Evolutionary conservation across 164 flowering plant species (phyloP).

Genomic region (Litsea cubeba): DNA sequence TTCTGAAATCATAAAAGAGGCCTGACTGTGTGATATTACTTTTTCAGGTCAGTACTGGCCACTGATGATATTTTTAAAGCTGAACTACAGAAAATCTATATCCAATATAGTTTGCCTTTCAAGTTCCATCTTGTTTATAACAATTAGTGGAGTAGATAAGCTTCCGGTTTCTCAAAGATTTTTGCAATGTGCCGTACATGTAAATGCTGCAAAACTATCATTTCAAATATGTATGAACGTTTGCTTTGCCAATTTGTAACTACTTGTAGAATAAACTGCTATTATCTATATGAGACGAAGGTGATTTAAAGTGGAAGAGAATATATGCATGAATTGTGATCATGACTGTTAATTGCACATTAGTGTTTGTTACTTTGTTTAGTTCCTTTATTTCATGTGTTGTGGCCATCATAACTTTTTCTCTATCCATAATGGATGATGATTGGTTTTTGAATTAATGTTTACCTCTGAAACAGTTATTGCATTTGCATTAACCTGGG

Average conservation of each 20-base stretch:
- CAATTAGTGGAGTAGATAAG: not conserved
- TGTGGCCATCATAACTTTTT: not conserved
- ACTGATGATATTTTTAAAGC: too few species aligned
- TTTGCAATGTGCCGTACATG: not conserved
- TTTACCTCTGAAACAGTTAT: slow-evolving; percentile 38
- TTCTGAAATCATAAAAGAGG: too few species aligned
- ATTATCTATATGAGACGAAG: not conserved
- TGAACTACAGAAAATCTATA: too few species aligned
- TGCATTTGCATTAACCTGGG: slow-evolving; percentile 52
- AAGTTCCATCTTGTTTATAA: too few species aligned
- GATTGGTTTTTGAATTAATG: slow-evolving; percentile 1
- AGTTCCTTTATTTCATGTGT: not conserved
- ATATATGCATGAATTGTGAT: not conserved
- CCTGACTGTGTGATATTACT: too few species aligned
- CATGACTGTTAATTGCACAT: not conserved
- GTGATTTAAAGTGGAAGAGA: not conserved
- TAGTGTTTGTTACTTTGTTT: too few species aligned
- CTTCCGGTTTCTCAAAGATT: not conserved
- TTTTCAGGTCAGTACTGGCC: too few species aligned
- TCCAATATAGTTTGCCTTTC: not conserved
- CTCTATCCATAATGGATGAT: not conserved
- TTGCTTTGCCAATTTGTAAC: not conserved
- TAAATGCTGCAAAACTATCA: not conserved
- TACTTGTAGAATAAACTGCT: not conserved
- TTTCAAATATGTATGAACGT: not conserved